A percentile compares a stretch with the other conserved stretches of the same genome.
phyloP scores from a whole-genome alignment of 768 basidiomycete species.

The Sporobolomyces pararoseus region DNA sequence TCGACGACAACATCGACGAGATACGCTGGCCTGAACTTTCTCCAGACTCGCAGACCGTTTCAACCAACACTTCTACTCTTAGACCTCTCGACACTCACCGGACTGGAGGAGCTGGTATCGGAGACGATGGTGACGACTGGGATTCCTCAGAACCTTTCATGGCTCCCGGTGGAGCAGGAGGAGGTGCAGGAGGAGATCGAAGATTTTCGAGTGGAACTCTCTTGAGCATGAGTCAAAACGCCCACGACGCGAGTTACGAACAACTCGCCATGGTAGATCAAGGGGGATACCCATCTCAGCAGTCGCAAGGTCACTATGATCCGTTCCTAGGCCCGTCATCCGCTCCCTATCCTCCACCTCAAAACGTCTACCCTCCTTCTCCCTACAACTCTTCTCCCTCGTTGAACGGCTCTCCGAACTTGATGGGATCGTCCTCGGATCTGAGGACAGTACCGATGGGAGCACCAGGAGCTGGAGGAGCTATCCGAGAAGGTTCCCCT shows the following conservation, averaged over 20 bases:
- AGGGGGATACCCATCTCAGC: constrained; percentile 13
- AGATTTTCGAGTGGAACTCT: constrained; percentile 12
- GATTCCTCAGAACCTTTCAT: constrained; percentile 16
- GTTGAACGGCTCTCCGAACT: neutral
- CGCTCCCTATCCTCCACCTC: constrained; percentile 23
- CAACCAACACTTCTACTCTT: constrained; percentile 35
- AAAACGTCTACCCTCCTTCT: constrained; percentile 15
- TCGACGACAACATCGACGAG: constrained; percentile 38
- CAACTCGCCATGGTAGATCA: constrained; percentile 24
- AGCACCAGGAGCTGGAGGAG: constrained; percentile 10
- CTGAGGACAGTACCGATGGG: neutral
- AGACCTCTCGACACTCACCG: constrained; percentile 41
- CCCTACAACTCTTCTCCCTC: neutral
- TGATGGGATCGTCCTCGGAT: neutral
- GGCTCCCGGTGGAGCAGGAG: neutral
- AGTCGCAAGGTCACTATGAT: constrained; percentile 31
- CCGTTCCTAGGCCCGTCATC: constrained; percentile 35
- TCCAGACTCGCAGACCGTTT: constrained; percentile 25
- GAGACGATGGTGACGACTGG: constrained; percentile 34
- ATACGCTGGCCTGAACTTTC: constrained; percentile 45
- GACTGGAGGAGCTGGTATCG: constrained; percentile 40
- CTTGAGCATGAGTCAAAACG: constrained; percentile 12
- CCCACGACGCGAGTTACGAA: constrained; percentile 22
- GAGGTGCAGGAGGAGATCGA: constrained; percentile 19
- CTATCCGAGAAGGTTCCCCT: constrained; percentile 6